Evolutionary conservation across 805 yeast genomes (phyloP).

Genomic region (Saccharomycopsis fermentans): DNA sequence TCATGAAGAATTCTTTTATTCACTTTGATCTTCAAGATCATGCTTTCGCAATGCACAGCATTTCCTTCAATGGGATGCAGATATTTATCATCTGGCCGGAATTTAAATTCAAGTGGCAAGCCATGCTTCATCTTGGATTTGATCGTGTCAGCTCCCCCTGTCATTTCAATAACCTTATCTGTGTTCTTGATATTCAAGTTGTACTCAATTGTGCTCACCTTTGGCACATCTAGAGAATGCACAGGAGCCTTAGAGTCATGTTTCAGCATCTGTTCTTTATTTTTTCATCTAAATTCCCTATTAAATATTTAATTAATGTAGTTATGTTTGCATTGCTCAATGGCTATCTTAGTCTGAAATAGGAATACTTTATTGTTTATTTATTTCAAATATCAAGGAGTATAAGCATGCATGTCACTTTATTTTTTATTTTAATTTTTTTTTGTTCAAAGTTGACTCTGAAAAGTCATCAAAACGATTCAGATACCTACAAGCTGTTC

Average conservation of each 20-base stretch:
- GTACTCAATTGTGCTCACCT: conserved; percentile 63
- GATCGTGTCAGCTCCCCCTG: conserved; percentile 50
- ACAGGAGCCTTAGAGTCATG: conserved; percentile 34
- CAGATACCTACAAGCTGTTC: no score
- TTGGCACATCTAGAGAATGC: conserved; percentile 62
- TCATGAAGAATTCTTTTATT: conserved; percentile 18
- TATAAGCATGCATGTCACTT: no score
- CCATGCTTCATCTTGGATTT: conserved; percentile 31
- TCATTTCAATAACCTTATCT: conserved; percentile 52
- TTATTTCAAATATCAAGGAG: no score
- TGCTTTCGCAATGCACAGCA: conserved; percentile 20
- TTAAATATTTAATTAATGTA: background rate
- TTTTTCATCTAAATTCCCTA: background rate
- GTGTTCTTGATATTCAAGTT: conserved; percentile 62
- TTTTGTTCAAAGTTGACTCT: no score
- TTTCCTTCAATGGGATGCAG: conserved; percentile 22
- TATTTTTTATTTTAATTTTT: no score
- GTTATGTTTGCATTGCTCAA: background rate
- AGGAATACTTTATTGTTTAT: no score
- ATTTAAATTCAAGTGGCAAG: conserved; percentile 22
- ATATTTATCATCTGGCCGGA: conserved; percentile 28
- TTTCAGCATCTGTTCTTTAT: conserved; percentile 18
- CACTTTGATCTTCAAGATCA: conserved; percentile 23
- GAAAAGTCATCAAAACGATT: no score
- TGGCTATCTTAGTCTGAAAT: background rate